These are phyloP conservation scores for Colletotrichum agaves DNA, from an alignment of 2,329 filamentous ascomycete genomes.

Conservation along the genomic window DNA sequence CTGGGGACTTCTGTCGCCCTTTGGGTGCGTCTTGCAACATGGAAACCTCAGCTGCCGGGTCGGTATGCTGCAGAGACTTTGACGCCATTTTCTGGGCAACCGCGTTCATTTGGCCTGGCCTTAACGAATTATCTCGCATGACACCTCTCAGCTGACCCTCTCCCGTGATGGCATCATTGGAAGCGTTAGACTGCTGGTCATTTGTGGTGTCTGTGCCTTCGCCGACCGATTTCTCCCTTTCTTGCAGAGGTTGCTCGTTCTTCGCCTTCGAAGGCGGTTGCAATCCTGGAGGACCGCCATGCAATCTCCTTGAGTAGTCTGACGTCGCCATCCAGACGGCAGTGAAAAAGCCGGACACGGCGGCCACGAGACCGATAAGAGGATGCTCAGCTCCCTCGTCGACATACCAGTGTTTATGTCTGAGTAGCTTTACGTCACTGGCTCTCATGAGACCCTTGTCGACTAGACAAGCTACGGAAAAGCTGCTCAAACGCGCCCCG, in stretches of 20 bases:
- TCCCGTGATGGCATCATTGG: not conserved
- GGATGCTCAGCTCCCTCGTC: conserved; percentile 74
- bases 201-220: conserved; percentile 18
- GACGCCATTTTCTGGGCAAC: conserved; percentile 46
- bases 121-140: conserved; percentile 22
- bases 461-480: conserved; percentile 68
- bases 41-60: conserved; percentile 44
- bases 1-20: not conserved
- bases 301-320: conserved; percentile 39
- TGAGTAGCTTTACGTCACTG: conserved; percentile 64
- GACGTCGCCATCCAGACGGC: conserved; percentile 67
- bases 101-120: conserved; percentile 44
- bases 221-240: not conserved
- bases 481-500: conserved; percentile 67
- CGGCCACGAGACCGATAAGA: conserved; percentile 71
- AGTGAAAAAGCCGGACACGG: conserved; percentile 73
- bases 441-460: conserved; percentile 65
- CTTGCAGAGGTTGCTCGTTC: not conserved
- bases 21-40: not conserved
- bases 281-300: not conserved
- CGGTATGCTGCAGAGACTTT: conserved; percentile 61
- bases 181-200: not conserved
- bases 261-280: not conserved
- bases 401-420: conserved; percentile 66
- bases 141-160: not conserved